Base-by-base conservation (phyloP, 2,329 filamentous ascomycete genomes). In the Aureobasidium leucospermi region DNA sequence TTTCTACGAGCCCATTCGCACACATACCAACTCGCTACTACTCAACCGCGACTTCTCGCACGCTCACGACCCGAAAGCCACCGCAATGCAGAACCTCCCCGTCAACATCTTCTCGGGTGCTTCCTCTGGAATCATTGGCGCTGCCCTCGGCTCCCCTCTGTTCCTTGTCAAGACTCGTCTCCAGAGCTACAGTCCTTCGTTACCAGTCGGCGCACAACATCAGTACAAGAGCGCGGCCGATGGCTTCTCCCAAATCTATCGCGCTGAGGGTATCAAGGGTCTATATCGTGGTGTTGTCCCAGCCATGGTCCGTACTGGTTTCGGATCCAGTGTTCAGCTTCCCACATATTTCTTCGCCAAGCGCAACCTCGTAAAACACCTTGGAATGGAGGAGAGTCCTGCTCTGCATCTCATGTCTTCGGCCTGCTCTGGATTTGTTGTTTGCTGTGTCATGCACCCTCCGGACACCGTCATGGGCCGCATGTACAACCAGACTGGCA, bases 271-370 rank as follows among this genome's bases (percentile, higher is more conserved):
- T 2, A 68, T 93, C 36, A 78, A 78, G 58, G 94, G 94, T 1
- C 76, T 97, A 28, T 99, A 97, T 76, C 83, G 94, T 60, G 94
- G 94, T 60, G 89, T 97, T 1, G 87, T 85, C 3, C 93, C 94
- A 3, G 92, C 94, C 23, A 96, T 96, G 90, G 89, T 99, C 63
- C 82, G 94, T 61, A 99, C 94, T 1, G 93, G 93, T 28, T 96
- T 96, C 67, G 94, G 94, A 53, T 96, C 90, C 75, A 94, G 90
- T 6, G 94, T 97, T 10, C 94, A 99, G 76, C 80, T 99, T 62
- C 94, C 94, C 2, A 99, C 94, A 38, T 99, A 99, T 74, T 99
- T 97, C 76, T 94, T 97, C 68, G 94, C 93, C 11, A 99, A 99
- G 80, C 81, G 94, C 63, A 80, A 89, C 67, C 77, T 99, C 66